Base-by-base conservation (phyloP, 1,284 basidiomycete species). In the Grifola frondosa region DNA sequence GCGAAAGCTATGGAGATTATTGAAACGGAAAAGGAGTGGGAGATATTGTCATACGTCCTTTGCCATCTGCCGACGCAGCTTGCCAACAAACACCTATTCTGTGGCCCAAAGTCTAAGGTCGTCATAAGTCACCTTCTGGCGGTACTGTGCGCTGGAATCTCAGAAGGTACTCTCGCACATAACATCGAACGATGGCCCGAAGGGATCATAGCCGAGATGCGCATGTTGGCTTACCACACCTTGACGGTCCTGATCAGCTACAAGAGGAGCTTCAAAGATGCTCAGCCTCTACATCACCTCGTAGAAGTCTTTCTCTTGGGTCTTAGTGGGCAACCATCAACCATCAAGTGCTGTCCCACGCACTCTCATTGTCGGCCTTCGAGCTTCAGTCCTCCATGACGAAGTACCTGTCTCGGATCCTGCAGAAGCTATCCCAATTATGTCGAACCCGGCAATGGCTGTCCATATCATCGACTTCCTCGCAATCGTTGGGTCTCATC, bases 401-500 rank as follows among this genome's bases (percentile, higher is more conserved):
- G 17, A 91, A 88, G 54, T 83, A 78, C 57, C 74, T 98, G 28
- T 78, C 88, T 8, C 72, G 79, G 29, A 93, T 98, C 47, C 73
- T 99, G 42, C 86, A 91, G 54, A 92, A 91, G 63, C 78, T 98
- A 28, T 88, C 90, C 7, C 90, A 91, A 96, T 99, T 65, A 94
- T 98, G 80, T 93, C 92, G 3, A 95, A 92, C 44, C 86, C 91
- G 4, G 84, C 86, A 37, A 90, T 98, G 75, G 91, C 93, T 3
- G 91, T 97, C 9, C 95, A 99, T 62, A 97, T 99, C 60, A 80
- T 99, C 50, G 92, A 92, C 56, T 91, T 99, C 63, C 80, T 99
- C 23, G 81, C 84, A 35, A 87, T 96, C 48, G 78, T 97, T 37
- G 93, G 91, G 5, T 91, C 93, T 7, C 76, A 82, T 40, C 84